Base-by-base conservation (phyloP, 2,329 filamentous ascomycete genomes). In the Hypoxylon sp. region DNA sequence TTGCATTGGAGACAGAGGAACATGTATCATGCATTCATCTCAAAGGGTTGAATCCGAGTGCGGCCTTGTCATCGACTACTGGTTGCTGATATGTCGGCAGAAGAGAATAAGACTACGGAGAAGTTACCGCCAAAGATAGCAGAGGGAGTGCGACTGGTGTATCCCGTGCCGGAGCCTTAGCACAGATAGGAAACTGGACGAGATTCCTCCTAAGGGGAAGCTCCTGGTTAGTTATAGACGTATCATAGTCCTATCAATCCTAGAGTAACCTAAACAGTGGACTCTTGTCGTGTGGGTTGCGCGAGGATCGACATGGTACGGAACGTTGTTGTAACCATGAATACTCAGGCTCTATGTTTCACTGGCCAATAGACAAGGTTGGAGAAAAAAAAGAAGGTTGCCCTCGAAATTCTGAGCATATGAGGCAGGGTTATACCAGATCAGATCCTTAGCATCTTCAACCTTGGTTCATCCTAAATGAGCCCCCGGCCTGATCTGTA, bases 391-490 rank as follows among this genome's bases (percentile, higher is more conserved):
- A n/a, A 37, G 9, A 5, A 19, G 32, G 4, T 12, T 25, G n/a
- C 37, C 9, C 19, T 4, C 30, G 39, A 23, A 14, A 52, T 59
- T 34, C 29, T 39, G 16, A n/a, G 23, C 23, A 43, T 23, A 14
- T 34, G 21, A 52, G 19, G 16, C 30, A 16, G 14, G 23, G 27
- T 7, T 50, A 54, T 19, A 25, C 45, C 11, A 43, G 50, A 60
- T 60, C 43, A 16, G 54, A 59, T 23, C 12, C 7, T 30, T 19
- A 55, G 61, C 55, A 59, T 56, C 50, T 23, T 30, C 2, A 65
- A 53, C 62, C 56, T n/a, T 14, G 46, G 62, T 12, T 34, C 12
- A 41, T 45, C 51, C 23, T 29, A 52, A 52, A 63, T 37, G n/a
- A 19, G 16, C 30, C 46, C 37, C 16, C 30, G 19, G 50, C 46